A percentile compares a stretch with the other conserved stretches of the same genome.
Evolutionary conservation across 371 early-diverging fungal genomes (phyloP).

Genomic region (Lichtheimia ornata): DNA sequence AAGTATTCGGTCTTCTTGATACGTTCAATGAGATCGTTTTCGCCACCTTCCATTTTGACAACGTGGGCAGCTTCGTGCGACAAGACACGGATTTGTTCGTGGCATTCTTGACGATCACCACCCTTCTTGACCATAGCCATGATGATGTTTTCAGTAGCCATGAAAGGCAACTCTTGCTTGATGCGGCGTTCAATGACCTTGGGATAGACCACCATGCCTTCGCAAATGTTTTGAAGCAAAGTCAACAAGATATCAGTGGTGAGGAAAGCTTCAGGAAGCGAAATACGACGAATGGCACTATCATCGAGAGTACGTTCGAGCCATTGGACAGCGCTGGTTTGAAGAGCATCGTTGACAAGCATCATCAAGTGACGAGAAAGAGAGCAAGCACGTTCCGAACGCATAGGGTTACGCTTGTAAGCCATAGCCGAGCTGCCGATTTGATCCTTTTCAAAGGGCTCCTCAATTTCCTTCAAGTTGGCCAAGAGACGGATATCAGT

Average conservation of each 20-base stretch:
- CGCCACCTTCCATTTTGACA: conserved; percentile 92
- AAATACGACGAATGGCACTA: conserved; percentile 94
- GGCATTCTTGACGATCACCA: conserved; percentile 95
- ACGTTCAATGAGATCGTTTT: conserved; percentile 94
- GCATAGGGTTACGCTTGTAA: conserved; percentile 99
- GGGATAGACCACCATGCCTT: conserved; percentile 97
- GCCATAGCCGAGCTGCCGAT: conserved; percentile 99
- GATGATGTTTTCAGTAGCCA: conserved; percentile 99
- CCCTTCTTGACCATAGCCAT: conserved; percentile 98
- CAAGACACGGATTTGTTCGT: conserved; percentile 95
- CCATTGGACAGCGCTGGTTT: conserved; percentile 95
- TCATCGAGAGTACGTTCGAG: conserved; percentile 97
- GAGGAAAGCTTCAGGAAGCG: conserved; percentile 96
- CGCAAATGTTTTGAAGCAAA: conserved; percentile 92
- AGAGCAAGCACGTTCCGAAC: conserved; percentile 95
- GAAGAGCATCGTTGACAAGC: conserved; percentile 84
- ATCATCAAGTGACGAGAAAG: conserved; percentile 95
- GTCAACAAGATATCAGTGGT: conserved; percentile 95
- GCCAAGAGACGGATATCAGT: conserved; percentile 96
- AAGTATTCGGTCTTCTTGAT: conserved; percentile 86
- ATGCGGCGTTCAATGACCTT: conserved; percentile 92
- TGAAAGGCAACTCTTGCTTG: conserved; percentile 94
- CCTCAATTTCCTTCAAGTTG: conserved; percentile 96
- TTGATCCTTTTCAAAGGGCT: conserved; percentile 98
- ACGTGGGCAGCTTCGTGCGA: conserved; percentile 90